Percentiles rank a stretch among this genome's conserved stretches.
phyloP scores from a whole-genome alignment of 208 protist genomes.

The Wallacemonas collosoma region DNA sequence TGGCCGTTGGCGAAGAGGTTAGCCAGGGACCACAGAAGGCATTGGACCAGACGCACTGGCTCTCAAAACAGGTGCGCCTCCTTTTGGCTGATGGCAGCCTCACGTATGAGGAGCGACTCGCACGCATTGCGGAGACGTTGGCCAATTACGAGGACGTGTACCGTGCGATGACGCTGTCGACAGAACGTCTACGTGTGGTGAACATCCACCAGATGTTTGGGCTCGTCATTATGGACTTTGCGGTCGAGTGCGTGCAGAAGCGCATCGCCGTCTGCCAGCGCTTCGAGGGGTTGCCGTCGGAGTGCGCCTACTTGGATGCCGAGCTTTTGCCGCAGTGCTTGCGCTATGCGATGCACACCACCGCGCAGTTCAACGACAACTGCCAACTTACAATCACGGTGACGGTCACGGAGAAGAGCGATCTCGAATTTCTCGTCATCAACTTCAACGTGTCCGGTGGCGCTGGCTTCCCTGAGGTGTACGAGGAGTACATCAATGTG shows the following conservation, averaged over 20 bases:
- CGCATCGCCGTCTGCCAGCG: conserved; percentile 65
- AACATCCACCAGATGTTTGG: conserved; percentile 86
- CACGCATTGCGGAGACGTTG: conserved; percentile 54
- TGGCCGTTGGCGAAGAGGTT: conserved; percentile 70
- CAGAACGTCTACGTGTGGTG: conserved; percentile 69
- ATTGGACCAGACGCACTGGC: conserved; percentile 67
- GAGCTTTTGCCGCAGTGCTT: conserved; percentile 75
- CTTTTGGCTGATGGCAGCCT: conserved; percentile 53
- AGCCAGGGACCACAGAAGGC: conserved; percentile 40
- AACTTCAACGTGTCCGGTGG: conserved; percentile 72
- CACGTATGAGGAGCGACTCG: conserved; percentile 64
- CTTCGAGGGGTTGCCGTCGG: conserved; percentile 64
- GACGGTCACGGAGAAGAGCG: conserved; percentile 65
- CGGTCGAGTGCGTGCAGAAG: conserved; percentile 62
- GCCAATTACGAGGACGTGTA: conserved; percentile 72
- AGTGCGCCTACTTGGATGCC: conserved; percentile 71
- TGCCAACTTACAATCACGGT: conserved; percentile 62
- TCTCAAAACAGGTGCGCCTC: conserved; percentile 58
- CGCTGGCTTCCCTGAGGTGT: conserved; percentile 49
- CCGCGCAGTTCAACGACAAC: conserved; percentile 30
- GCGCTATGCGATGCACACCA: conserved; percentile 71
- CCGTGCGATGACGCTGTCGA: conserved; percentile 71
- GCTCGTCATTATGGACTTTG: conserved; percentile 84
- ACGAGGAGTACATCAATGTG: conserved; percentile 44
- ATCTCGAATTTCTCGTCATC: conserved; percentile 82